A percentile compares a stretch with the other conserved stretches of the same genome.
Conservation (phyloP, 2,329 filamentous ascomycete genomes). For the Colletotrichum spinosum region DNA sequence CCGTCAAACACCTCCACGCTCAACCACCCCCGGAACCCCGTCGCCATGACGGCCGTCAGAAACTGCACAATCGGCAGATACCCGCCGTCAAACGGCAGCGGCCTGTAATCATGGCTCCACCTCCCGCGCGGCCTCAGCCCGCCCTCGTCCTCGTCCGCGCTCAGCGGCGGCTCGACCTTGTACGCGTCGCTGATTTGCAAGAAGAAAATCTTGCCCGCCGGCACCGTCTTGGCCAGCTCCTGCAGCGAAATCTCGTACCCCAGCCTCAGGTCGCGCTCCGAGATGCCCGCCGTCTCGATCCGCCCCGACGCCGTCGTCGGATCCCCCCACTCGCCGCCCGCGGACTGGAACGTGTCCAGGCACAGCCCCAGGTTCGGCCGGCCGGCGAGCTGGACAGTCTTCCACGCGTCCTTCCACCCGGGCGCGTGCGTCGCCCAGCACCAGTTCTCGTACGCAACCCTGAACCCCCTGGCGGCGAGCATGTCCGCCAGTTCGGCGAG, state of each 20-base stretch:
- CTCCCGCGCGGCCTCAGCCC: slow-evolving; percentile 70
- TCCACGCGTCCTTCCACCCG: slow-evolving; percentile 77
- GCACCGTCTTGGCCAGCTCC: slow-evolving; percentile 67
- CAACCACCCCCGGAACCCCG: slow-evolving; percentile 75
- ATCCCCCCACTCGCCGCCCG: slow-evolving; percentile 79
- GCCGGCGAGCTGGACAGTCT: slow-evolving; percentile 72
- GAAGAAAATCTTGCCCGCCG: slow-evolving; percentile 78
- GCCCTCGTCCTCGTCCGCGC: slow-evolving; percentile 57
- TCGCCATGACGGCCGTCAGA: slow-evolving; percentile 72
- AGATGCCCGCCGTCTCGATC: slow-evolving; percentile 57
- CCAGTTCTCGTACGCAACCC: slow-evolving; percentile 84
- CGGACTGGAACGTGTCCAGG: slow-evolving; percentile 82
- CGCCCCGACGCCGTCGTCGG: slow-evolving; percentile 73
- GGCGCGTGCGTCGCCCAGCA: slow-evolving; percentile 81
- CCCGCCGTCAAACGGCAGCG: slow-evolving; percentile 76
- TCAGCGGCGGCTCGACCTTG: slow-evolving; percentile 67
- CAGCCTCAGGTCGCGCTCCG: slow-evolving; percentile 57
- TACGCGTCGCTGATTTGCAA: slow-evolving; percentile 83
- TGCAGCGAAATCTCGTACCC: slow-evolving; percentile 66
- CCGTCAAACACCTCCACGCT: slow-evolving; percentile 70
- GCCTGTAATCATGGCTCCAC: slow-evolving; percentile 80
- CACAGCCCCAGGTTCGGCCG: slow-evolving; percentile 78
- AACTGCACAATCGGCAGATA: slow-evolving; percentile 77
- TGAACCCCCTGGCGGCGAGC: slow-evolving; percentile 65
- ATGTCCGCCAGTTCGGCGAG: slow-evolving; percentile 73